phyloP scores from a whole-genome alignment of 306 rosid genomes.

The Luffa acutangula region DNA sequence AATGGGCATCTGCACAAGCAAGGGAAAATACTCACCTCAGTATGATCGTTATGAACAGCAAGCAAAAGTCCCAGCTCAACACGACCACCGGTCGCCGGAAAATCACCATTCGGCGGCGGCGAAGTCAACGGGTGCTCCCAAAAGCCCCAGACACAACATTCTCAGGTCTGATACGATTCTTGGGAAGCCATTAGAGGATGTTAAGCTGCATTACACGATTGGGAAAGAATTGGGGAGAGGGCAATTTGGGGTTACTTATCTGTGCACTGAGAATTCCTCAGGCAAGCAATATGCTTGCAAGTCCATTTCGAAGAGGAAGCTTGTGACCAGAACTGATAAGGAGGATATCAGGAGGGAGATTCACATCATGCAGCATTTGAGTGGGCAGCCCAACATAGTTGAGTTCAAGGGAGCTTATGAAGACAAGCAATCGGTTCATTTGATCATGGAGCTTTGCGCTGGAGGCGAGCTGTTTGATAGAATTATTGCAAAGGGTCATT shows the following conservation, averaged over 20 bases:
- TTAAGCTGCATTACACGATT: constrained; percentile 38
- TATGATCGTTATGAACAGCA: constrained; percentile 32
- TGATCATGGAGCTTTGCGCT: constrained; percentile 86
- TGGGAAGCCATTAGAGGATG: constrained; percentile 66
- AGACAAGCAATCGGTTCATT: constrained; percentile 62
- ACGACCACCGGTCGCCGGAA: constrained; percentile 28
- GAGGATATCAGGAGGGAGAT: constrained; percentile 80
- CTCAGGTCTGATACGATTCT: constrained; percentile 37
- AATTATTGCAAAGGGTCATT: constrained; percentile 77
- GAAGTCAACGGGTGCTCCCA: constrained; percentile 22
- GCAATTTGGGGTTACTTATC: constrained; percentile 78
- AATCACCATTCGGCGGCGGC: background rate
- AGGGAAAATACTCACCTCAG: constrained; percentile 23
- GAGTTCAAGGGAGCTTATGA: constrained; percentile 84
- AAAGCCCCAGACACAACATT: constrained; percentile 25
- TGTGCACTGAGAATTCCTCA: constrained; percentile 60
- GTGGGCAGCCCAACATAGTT: constrained; percentile 84
- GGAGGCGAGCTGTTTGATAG: constrained; percentile 90
- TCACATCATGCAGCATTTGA: constrained; percentile 89
- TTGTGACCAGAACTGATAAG: constrained; percentile 46
- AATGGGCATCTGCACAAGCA: constrained; percentile 67
- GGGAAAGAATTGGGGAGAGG: constrained; percentile 90
- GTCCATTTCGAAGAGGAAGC: constrained; percentile 77
- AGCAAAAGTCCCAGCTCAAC: constrained; percentile 26
- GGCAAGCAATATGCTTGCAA: constrained; percentile 68